Evolutionary conservation across 169 alveolate genomes (phyloP), one percentile per base, ranked within the genome.

Genomic region (Plasmodium fragile): DNA sequence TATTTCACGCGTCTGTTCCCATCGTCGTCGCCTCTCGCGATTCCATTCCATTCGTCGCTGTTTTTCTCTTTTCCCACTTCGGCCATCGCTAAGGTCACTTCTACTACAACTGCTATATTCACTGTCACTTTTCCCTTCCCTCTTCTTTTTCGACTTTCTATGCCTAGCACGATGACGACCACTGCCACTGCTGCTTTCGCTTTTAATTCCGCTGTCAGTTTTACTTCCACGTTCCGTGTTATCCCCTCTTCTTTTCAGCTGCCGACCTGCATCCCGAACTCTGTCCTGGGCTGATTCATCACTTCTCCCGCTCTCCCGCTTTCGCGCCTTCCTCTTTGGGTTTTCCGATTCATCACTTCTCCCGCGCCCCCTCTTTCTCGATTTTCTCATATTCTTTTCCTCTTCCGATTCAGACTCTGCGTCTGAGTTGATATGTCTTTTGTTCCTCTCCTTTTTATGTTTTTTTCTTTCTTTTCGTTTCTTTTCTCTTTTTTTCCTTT

Each of bases 381-480:
- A 39, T 36, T 28, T 55, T 81, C 36, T 16, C 43, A 52, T 34
- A 53, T 18, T 75, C 69, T 22, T 34, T 52, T 34, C 41, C 43
- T 25, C 70, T 81, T 55, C 30, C 69, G 39, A 28, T 81, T 65
- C 49, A 45, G 32, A 28, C 22, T 82, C 30, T 43, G 49, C 16
- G 13, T 39, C 53, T 7, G 45, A 41, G 25, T 16, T 82, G 41
- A 49, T 70, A n/a, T 28, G 52, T 41, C 30, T 82, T 28, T 65
- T 49, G 69, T 65, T 32, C 92, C 52, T 18, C 4, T 65, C 78
- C 75, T 43, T 36, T 49, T 55, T 34, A 43, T 49, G 30, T 72
- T 71, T 83, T 59, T 13, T 30, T 49, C 53, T 53, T 59, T 77
- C 49, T 34, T 85, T 55, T 52, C 82, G 59, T 85, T 18, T 75